Percentiles rank a stretch among this genome's conserved stretches.
phyloP scores from a whole-genome alignment of 805 yeast genomes.

The Ogataea methanolica region DNA sequence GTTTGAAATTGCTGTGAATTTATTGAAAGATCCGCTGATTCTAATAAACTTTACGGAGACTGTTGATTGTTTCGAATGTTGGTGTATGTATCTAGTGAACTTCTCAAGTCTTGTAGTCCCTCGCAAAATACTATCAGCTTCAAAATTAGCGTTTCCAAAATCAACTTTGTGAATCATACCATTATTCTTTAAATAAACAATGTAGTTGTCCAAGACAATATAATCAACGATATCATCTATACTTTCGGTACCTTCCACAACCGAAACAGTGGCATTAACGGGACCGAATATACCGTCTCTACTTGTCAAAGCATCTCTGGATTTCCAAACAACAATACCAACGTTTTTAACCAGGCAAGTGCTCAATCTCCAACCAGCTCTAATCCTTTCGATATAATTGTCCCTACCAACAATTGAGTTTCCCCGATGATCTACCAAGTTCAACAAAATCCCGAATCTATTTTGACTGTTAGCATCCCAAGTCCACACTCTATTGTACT shows the following conservation, averaged over 20 bases:
- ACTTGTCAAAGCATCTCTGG: conserved; percentile 21
- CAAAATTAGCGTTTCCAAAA: conserved; percentile 18
- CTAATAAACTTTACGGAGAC: conserved; percentile 37
- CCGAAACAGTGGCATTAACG: conserved; percentile 35
- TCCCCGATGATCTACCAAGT: conserved; percentile 30
- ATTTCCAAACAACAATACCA: conserved; percentile 59
- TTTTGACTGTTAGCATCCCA: conserved; percentile 50
- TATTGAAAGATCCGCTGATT: conserved; percentile 49
- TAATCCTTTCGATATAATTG: conserved; percentile 38
- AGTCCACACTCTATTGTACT: conserved; percentile 43
- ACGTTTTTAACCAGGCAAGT: conserved; percentile 42
- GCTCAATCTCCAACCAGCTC: conserved; percentile 66
- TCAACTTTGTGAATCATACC: conserved; percentile 39
- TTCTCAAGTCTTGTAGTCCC: conserved; percentile 11
- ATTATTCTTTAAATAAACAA: conserved; percentile 43
- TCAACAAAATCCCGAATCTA: conserved; percentile 39
- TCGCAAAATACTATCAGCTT: conserved; percentile 7
- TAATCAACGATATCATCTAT: conserved; percentile 45
- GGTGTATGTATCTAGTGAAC: conserved; percentile 30
- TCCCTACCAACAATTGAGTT: conserved; percentile 3
- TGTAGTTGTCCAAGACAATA: conserved; percentile 45
- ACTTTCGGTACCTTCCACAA: conserved; percentile 33
- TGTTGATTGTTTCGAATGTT: conserved; percentile 21
- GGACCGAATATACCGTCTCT: conserved; percentile 23
- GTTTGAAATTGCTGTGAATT: conserved; percentile 53